These are phyloP conservation scores for Fusarium keratoplasticum DNA, from an alignment of 2,329 filamentous ascomycete species.

Conservation along the genomic window DNA sequence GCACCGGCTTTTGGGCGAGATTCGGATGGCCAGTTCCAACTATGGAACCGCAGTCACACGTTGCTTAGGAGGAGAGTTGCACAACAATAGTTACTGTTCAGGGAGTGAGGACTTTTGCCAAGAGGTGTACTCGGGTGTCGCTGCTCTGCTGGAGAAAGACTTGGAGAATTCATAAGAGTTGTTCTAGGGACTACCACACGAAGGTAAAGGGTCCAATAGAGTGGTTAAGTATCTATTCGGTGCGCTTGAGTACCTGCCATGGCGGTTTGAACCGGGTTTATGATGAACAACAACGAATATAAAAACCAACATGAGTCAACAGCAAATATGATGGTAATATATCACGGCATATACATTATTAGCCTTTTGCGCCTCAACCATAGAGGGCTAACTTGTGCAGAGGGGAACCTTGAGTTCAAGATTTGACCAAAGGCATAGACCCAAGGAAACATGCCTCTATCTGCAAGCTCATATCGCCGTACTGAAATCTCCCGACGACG, in stretches of 20 bases:
- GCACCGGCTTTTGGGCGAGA: background rate
- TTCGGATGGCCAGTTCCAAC: background rate
- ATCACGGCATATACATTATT: background rate
- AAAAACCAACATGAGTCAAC: background rate
- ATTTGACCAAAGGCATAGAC: too few species aligned
- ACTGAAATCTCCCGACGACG: too few species aligned
- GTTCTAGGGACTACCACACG: too few species aligned
- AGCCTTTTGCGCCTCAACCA: background rate
- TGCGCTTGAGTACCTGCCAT: too few species aligned
- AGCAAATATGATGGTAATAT: fast-evolving
- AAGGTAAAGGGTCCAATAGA: too few species aligned
- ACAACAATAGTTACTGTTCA: background rate
- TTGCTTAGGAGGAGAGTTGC: background rate
- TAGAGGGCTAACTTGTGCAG: background rate
- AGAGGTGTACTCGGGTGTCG: background rate
- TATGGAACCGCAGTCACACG: background rate
- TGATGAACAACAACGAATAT: background rate
- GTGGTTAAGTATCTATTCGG: too few species aligned
- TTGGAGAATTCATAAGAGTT: background rate
- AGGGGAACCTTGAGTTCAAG: background rate
- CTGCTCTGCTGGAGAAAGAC: background rate
- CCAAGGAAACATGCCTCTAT: background rate
- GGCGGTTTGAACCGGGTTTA: too few species aligned
- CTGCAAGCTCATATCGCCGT: background rate
- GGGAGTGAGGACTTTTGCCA: background rate